A percentile compares a stretch with the other conserved stretches of the same genome.
These are phyloP conservation scores for Kalmanozyma brasiliensis DNA, from an alignment of 1,284 basidiomycete species.

Conservation along the genomic window DNA sequence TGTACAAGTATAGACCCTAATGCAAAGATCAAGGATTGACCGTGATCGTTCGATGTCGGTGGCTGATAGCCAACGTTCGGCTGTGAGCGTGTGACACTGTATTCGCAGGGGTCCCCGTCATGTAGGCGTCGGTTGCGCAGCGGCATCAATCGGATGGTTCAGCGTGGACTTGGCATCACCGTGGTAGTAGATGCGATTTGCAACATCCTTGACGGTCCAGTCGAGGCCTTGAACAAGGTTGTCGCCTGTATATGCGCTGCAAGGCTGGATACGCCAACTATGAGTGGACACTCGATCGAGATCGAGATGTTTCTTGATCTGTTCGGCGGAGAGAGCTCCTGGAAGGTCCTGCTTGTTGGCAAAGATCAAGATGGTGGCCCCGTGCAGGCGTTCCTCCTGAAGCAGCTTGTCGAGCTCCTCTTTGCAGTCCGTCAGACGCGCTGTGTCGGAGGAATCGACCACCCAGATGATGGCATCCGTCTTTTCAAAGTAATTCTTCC, in stretches of 20 bases:
- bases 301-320: slow-evolving; percentile 74
- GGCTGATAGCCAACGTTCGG: background rate
- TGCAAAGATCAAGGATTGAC: background rate
- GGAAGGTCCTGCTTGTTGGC: slow-evolving; percentile 99
- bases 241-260: slow-evolving; percentile 88
- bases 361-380: slow-evolving; percentile 92
- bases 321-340: slow-evolving; percentile 82
- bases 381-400: slow-evolving; percentile 90
- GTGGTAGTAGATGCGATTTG: slow-evolving; percentile 65
- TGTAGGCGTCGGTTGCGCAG: slow-evolving; percentile 2
- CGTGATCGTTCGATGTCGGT: background rate
- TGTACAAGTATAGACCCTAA: slow-evolving; percentile 28
- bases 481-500: slow-evolving; percentile 99
- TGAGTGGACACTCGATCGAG: slow-evolving; percentile 76
- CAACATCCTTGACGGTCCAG: slow-evolving; percentile 94
- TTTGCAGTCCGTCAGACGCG: slow-evolving; percentile 88
- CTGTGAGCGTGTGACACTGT: background rate
- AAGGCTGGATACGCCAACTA: slow-evolving; percentile 88
- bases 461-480: slow-evolving; percentile 99
- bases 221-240: slow-evolving; percentile 87
- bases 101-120: slow-evolving; percentile 1
- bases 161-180: slow-evolving; percentile 30
- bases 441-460: slow-evolving; percentile 90
- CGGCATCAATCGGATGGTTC: background rate
- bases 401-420: slow-evolving; percentile 86